These are phyloP conservation scores for Glycine tomentella DNA, from an alignment of 306 rosid species.

Conservation along the genomic window DNA sequence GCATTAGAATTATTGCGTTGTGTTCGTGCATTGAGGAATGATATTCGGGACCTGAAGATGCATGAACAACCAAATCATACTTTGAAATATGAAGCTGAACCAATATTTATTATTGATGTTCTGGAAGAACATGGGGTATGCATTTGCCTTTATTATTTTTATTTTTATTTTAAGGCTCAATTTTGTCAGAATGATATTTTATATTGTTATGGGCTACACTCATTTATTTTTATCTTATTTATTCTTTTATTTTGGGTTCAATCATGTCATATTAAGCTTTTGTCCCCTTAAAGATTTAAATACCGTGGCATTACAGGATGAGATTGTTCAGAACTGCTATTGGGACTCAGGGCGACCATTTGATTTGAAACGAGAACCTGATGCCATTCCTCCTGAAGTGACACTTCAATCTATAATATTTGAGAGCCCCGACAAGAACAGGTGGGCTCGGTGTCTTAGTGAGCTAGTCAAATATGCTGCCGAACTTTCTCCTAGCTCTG, in stretches of 20 bases:
- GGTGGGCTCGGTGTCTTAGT: constrained; percentile 99
- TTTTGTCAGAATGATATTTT: constrained; percentile 28
- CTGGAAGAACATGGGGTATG: constrained; percentile 98
- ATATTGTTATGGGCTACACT: constrained; percentile 58
- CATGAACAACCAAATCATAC: constrained; percentile 70
- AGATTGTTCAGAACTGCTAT: constrained; percentile 93
- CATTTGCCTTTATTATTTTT: constrained; percentile 19
- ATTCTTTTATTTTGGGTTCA: constrained; percentile 43
- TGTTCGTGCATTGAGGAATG: constrained; percentile 96
- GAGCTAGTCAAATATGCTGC: constrained; percentile 95
- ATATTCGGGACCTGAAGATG: constrained; percentile 73
- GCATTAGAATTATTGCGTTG: constrained; percentile 95
- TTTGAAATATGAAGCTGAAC: constrained; percentile 87
- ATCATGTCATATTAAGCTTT: constrained; percentile 25
- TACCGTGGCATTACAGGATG: constrained; percentile 74
- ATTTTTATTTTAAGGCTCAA: constrained; percentile 37
- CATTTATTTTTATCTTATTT: constrained; percentile 1
- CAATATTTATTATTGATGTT: constrained; percentile 93
- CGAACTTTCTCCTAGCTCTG: constrained; percentile 93
- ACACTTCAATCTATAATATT: constrained; percentile 95
- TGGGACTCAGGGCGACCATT: constrained; percentile 98
- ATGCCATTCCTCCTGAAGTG: constrained; percentile 87
- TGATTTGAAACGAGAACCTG: constrained; percentile 96
- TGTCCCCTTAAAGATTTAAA: constrained; percentile 27
- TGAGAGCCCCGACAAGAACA: constrained; percentile 97